A percentile compares a stretch with the other conserved stretches of the same genome.
These are phyloP conservation scores for Cryptosporidium sp. DNA, from an alignment of 169 alveolate genomes.

Conservation along the genomic window DNA sequence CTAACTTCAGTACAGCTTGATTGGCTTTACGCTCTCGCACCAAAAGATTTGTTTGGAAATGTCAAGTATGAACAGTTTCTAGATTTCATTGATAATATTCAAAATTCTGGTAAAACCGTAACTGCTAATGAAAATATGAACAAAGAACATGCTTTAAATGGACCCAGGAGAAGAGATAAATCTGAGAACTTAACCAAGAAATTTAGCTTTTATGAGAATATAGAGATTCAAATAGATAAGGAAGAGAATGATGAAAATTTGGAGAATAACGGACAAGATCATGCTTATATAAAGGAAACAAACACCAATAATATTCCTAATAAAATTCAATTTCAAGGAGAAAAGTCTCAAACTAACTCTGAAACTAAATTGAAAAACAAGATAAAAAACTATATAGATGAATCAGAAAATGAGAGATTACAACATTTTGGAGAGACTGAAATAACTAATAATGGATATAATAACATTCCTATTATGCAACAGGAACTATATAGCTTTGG, in stretches of 20 bases:
- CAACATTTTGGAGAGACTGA: neutral
- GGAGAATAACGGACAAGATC: neutral
- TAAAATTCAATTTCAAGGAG: neutral
- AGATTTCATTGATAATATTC: conserved; percentile 37
- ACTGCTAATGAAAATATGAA: no score
- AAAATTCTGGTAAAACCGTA: neutral
- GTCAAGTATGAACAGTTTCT: conserved; percentile 57
- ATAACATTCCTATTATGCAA: neutral
- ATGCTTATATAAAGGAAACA: neutral
- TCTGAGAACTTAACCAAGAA: neutral
- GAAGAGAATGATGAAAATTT: neutral
- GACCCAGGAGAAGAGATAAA: neutral
- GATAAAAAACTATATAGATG: neutral
- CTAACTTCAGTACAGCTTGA: conserved; percentile 55
- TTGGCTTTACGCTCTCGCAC: conserved; percentile 68
- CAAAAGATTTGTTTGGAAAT: conserved; percentile 62
- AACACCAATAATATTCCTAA: neutral
- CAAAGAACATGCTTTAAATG: neutral
- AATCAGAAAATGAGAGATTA: neutral
- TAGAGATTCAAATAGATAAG: neutral
- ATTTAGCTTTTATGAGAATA: neutral
- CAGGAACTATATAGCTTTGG: conserved; percentile 25
- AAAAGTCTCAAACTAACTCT: neutral
- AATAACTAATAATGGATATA: neutral
- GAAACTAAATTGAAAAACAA: neutral